These are phyloP conservation scores for Aspergillus avenaceus DNA, from an alignment of 495 filamentous ascomycete species.

Conservation along the genomic window DNA sequence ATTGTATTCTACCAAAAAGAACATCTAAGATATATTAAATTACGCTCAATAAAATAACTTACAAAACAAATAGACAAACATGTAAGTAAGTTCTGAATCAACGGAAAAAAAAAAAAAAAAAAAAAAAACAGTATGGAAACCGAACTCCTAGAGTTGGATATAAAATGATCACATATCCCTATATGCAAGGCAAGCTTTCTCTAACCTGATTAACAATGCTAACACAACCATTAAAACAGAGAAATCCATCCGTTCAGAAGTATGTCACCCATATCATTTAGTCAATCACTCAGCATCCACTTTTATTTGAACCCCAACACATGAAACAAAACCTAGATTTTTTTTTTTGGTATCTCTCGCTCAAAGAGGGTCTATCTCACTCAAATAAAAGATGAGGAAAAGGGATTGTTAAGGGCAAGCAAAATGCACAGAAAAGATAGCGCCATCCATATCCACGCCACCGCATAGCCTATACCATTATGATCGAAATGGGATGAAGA, in stretches of 20 bases:
- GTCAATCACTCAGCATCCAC: background rate
- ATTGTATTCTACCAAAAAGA: too few species aligned
- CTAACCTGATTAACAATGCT: too few species aligned
- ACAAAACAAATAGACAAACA: too few species aligned
- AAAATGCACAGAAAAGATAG: conserved; percentile 34
- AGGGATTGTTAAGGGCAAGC: conserved; percentile 24
- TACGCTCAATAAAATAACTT: too few species aligned
- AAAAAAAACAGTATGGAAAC: too few species aligned
- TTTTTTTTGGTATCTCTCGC: conserved; percentile 49
- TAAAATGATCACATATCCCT: too few species aligned
- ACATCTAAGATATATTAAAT: too few species aligned
- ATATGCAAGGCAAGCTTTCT: background rate
- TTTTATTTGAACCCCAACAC: conserved; percentile 1
- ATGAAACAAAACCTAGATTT: conserved; percentile 27
- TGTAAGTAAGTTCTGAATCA: too few species aligned
- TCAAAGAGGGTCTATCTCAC: conserved; percentile 43
- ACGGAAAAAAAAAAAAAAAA: conserved; percentile 5
- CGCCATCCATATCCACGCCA: conserved; percentile 41
- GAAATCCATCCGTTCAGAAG: conserved; percentile 9
- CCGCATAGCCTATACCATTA: conserved; percentile 26
- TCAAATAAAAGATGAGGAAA: conserved; percentile 32
- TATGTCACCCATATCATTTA: background rate
- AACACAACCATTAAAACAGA: too few species aligned
- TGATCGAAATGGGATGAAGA: conserved; percentile 24
- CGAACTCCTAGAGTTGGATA: too few species aligned